Evolutionary conservation across 2,329 filamentous ascomycete species (phyloP), one percentile per base, ranked within the genome.

Genomic region (Beauveria asiatica): DNA sequence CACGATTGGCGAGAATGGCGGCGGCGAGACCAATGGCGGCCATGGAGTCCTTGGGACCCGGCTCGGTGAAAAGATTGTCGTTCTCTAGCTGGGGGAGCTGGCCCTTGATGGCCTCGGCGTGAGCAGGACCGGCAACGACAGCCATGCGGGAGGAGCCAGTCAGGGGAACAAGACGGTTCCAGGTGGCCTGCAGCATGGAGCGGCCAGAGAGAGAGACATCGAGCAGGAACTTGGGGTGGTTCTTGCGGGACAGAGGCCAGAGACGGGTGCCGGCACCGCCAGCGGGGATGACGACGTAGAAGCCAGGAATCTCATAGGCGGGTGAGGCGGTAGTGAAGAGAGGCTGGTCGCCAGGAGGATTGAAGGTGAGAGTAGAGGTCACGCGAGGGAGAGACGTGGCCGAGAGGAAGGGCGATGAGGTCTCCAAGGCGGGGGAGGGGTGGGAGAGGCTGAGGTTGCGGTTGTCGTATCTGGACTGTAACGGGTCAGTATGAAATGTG

Each of bases 31-130:
- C 66, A 39, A 68, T 68, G 52, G 66, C 66, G 41, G 66, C 66
- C 66, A 68, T 66, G 48, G 66, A 68, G 58, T 68, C 66, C 51
- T 68, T 68, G 57, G 66, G 66, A 9, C 66, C 66, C 33, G 66
- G 66, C 60, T 68, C 66, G 25, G 65, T 68, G 61, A 68, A 68
- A 25, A 68, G 61, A 54, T 68, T 68, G 21, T 42, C 53, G 39
- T 25, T 48, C 49, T 64, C 62, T 21, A 68, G 60, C 52, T 68
- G 64, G 39, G 66, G 66, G 33, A 68, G 58, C 50, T 68, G 66
- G 33, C 48, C 63, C 52, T 65, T 58, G 21, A 68, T 68, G 30
- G 65, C 60, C n/a, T 67, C 65, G 9, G 66, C 64, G 59, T 68
- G 66, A 41, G 62, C 61, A 45, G 66, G 65, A 8, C 66, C 66